These are phyloP conservation scores for Boletus fagicola DNA, from an alignment of 768 basidiomycete species.

Conservation along the genomic window DNA sequence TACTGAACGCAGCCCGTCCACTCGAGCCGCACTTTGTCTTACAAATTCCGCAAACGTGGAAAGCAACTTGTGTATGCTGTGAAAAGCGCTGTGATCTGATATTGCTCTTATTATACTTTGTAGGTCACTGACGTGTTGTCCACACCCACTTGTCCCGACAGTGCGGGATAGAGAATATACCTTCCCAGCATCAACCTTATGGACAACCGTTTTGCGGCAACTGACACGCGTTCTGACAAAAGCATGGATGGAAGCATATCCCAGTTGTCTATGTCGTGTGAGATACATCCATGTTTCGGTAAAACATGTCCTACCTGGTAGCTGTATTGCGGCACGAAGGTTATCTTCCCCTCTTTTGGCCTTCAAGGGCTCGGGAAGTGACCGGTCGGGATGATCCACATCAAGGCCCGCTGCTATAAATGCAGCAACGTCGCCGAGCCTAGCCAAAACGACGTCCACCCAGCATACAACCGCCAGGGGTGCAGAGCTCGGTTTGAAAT, in stretches of 20 bases:
- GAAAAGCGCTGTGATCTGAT: slow-evolving; percentile 2
- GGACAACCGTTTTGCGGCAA: slow-evolving; percentile 58
- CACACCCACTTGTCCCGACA: slow-evolving; percentile 12
- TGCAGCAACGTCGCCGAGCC: slow-evolving; percentile 42
- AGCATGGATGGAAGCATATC: slow-evolving; percentile 43
- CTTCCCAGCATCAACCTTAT: slow-evolving; percentile 54
- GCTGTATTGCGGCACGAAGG: slow-evolving; percentile 59
- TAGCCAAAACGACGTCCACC: slow-evolving; percentile 60
- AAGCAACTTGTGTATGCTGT: slow-evolving; percentile 14
- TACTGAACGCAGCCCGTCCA: slow-evolving; percentile 10
- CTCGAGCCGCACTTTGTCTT: slow-evolving; percentile 17
- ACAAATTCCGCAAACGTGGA: slow-evolving; percentile 22
- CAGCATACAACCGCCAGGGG: slow-evolving; percentile 53
- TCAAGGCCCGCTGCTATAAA: slow-evolving; percentile 31
- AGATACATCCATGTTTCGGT: slow-evolving; percentile 3
- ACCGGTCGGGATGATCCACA: slow-evolving; percentile 5
- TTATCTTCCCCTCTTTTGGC: slow-evolving; percentile 49
- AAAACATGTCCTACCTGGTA: slow-evolving; percentile 51
- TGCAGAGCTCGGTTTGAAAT: slow-evolving; percentile 22
- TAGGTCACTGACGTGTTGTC: slow-evolving; percentile 23
- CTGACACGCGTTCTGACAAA: slow-evolving; percentile 50
- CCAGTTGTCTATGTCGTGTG: slow-evolving; percentile 49
- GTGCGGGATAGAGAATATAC: slow-evolving; percentile 50
- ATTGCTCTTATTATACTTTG: not conserved
- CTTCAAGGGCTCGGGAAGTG: slow-evolving; percentile 31